A percentile compares a stretch with the other conserved stretches of the same genome.
Conservation (phyloP, 2,329 filamentous ascomycete species). For the Epichloe typhina region DNA sequence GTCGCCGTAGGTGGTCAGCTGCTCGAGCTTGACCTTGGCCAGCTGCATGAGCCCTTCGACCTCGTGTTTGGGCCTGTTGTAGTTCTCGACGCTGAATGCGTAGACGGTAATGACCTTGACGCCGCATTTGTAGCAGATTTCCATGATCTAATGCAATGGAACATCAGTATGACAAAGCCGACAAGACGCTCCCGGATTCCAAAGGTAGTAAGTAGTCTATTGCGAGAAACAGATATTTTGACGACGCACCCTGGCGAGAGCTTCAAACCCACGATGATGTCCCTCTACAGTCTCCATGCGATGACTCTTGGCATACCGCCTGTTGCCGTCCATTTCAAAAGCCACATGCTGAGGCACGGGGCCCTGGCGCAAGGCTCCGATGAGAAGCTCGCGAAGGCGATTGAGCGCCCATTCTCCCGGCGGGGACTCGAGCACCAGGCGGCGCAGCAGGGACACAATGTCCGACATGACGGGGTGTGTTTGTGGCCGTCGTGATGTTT, state of each 20-base stretch:
- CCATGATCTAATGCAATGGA: constrained; percentile 52
- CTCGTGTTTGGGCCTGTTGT: constrained; percentile 91
- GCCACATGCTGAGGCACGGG: constrained; percentile 90
- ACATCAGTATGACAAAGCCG: background rate
- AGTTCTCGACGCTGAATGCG: constrained; percentile 98
- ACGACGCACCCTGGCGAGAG: constrained; percentile 64
- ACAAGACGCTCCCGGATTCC: background rate
- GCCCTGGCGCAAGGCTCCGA: constrained; percentile 79
- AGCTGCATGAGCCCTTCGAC: constrained; percentile 96
- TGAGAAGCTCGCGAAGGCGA: constrained; percentile 68
- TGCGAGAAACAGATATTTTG: background rate
- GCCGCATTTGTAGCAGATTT: constrained; percentile 95
- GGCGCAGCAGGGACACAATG: constrained; percentile 34
- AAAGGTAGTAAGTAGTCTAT: background rate
- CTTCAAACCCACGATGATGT: constrained; percentile 91
- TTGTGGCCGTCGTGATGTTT: background rate
- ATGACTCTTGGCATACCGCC: constrained; percentile 78
- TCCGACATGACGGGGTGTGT: constrained; percentile 32
- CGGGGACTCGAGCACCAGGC: constrained; percentile 75
- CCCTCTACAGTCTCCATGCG: constrained; percentile 95
- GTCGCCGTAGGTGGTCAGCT: constrained; percentile 86
- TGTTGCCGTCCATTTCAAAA: constrained; percentile 99
- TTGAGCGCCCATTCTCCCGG: constrained; percentile 82
- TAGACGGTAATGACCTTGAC: constrained; percentile 97
- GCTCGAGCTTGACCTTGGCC: constrained; percentile 86